These are phyloP conservation scores for Brettanomyces sp. DNA, from an alignment of 805 yeast genomes.

Conservation along the genomic window DNA sequence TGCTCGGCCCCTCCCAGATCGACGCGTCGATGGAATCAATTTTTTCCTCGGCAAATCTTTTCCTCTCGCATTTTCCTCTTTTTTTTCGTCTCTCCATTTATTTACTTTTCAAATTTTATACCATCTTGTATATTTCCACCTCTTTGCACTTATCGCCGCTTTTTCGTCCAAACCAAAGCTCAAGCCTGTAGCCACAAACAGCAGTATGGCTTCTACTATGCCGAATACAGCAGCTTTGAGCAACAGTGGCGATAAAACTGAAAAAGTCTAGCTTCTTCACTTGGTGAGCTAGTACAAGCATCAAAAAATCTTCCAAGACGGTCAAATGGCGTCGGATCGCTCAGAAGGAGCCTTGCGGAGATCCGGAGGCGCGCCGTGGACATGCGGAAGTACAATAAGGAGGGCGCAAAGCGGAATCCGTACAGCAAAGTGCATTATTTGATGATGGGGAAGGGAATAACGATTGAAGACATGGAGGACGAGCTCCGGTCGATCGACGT, in stretches of 20 bases:
- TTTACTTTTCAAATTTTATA: too few relatives aligned
- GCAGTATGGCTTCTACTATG: neutral
- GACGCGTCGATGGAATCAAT: too few relatives aligned
- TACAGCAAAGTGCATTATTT: slow-evolving; percentile 78
- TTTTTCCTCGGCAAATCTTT: too few relatives aligned
- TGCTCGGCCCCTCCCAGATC: too few relatives aligned
- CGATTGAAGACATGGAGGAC: slow-evolving; percentile 71
- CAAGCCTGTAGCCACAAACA: neutral
- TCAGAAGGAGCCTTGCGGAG: slow-evolving; percentile 73
- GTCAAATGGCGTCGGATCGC: slow-evolving; percentile 63
- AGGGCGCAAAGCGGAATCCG: slow-evolving; percentile 28
- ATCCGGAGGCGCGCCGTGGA: slow-evolving; percentile 58
- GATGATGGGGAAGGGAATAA: slow-evolving; percentile 80
- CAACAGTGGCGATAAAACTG: slow-evolving; percentile 2
- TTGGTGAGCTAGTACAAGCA: slow-evolving; percentile 70
- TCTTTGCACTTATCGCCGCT: too few relatives aligned
- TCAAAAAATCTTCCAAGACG: slow-evolving; percentile 64
- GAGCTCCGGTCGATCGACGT: slow-evolving; percentile 38
- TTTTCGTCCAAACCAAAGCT: too few relatives aligned
- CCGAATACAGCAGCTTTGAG: neutral
- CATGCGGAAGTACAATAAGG: slow-evolving; percentile 35
- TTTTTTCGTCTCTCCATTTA: too few relatives aligned
- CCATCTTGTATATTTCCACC: too few relatives aligned
- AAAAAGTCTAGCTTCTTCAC: slow-evolving; percentile 10
- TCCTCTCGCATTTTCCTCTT: too few relatives aligned